phyloP scores from a whole-genome alignment of 2,329 filamentous ascomycete genomes.

The Apiospora kogelbergensis region DNA sequence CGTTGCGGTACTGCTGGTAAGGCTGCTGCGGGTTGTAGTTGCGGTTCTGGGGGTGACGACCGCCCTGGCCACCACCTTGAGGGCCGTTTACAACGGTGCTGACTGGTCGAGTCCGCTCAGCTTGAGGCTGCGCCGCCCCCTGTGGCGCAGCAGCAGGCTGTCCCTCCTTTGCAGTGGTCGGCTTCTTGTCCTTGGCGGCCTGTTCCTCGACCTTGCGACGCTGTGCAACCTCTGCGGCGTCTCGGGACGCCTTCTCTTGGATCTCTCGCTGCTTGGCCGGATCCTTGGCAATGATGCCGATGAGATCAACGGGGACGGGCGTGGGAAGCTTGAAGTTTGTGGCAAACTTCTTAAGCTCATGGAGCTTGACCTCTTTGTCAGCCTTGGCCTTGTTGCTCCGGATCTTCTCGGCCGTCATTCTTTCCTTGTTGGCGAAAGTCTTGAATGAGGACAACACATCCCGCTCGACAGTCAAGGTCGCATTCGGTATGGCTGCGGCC shows the following conservation, averaged over 20 bases:
- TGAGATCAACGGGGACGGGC: slow-evolving; percentile 85
- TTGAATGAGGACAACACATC: slow-evolving; percentile 65
- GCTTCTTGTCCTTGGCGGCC: slow-evolving; percentile 53
- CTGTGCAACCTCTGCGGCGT: slow-evolving; percentile 61
- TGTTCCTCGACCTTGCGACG: slow-evolving; percentile 43
- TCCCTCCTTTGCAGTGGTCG: slow-evolving; percentile 47
- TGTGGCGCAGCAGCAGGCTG: slow-evolving; percentile 34
- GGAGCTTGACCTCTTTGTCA: slow-evolving; percentile 90
- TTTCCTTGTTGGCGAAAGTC: slow-evolving; percentile 59
- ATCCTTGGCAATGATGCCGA: slow-evolving; percentile 95
- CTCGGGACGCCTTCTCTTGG: slow-evolving; percentile 79
- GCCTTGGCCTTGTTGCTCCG: slow-evolving; percentile 59
- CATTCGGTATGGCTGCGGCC: slow-evolving; percentile 45
- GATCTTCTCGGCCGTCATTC: slow-evolving; percentile 55
- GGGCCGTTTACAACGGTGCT: slow-evolving; percentile 24
- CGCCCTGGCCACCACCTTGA: slow-evolving; percentile 17
- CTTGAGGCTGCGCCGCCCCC: slow-evolving; percentile 14
- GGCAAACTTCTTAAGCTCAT: slow-evolving; percentile 93
- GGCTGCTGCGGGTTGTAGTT: slow-evolving; percentile 50
- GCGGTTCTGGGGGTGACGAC: slow-evolving; percentile 49
- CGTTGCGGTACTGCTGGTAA: slow-evolving; percentile 47
- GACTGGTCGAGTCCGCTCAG: slow-evolving; percentile 33
- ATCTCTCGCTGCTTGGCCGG: slow-evolving; percentile 93
- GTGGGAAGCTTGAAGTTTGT: slow-evolving; percentile 92
- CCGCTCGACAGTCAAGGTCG: slow-evolving; percentile 60